Evolutionary conservation across 1,139 yeast species (phyloP).

Genomic region (Taphrina sp.): DNA sequence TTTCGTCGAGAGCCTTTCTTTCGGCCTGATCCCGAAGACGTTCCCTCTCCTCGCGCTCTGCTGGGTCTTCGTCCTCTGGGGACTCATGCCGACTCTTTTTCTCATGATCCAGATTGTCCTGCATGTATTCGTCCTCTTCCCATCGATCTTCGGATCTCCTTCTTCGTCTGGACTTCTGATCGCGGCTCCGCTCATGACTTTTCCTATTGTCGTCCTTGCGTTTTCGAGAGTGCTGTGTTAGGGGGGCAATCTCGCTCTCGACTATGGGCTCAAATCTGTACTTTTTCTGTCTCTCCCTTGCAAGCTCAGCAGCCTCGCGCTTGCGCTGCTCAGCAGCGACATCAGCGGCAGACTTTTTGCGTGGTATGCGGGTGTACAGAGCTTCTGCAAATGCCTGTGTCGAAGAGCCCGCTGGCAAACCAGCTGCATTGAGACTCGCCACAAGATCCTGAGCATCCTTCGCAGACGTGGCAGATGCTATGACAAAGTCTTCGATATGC

Average conservation of each 20-base stretch:
- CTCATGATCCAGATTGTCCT: constrained; percentile 33
- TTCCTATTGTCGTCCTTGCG: background rate
- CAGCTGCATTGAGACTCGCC: constrained; percentile 41
- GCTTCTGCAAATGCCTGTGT: constrained; percentile 40
- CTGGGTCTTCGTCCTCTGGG: constrained; percentile 12
- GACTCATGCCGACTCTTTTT: background rate
- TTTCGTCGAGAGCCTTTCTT: constrained; percentile 43
- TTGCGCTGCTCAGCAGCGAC: constrained; percentile 21
- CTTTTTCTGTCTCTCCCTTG: constrained; percentile 15
- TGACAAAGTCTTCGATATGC: constrained; percentile 34
- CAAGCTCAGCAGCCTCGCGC: constrained; percentile 14
- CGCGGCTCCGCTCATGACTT: constrained; percentile 3
- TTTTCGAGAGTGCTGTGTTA: background rate
- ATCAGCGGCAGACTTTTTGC: constrained; percentile 27
- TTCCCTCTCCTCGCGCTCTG: constrained; percentile 36
- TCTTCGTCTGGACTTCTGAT: constrained; percentile 17
- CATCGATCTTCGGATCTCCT: constrained; percentile 33
- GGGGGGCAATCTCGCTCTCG: constrained; percentile 27
- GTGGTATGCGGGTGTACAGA: constrained; percentile 40
- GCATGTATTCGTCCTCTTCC: constrained; percentile 33
- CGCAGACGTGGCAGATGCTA: constrained; percentile 31
- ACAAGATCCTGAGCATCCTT: constrained; percentile 36
- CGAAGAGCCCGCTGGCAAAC: constrained; percentile 40
- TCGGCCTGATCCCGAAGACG: constrained; percentile 40
- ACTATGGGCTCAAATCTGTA: constrained; percentile 36